Evolutionary conservation across 108 stramenopile genomes (phyloP).

Genomic region (Fragilaria crotonensis): DNA sequence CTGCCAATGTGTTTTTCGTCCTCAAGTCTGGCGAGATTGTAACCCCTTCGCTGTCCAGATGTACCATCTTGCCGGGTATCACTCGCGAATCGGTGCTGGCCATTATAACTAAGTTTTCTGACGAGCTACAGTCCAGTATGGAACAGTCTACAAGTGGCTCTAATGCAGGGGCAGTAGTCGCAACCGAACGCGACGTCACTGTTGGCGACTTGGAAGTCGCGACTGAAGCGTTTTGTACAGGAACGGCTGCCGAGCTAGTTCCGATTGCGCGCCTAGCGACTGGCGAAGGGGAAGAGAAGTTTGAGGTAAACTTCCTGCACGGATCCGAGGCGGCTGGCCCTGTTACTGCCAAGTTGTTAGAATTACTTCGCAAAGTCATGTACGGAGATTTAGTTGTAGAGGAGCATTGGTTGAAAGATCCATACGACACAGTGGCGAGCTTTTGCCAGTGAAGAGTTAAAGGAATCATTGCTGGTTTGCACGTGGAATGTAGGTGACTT

Average conservation of each 20-base stretch:
- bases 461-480: too few relatives aligned
- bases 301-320: slow-evolving; percentile 46
- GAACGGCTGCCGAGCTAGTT: slow-evolving; percentile 75
- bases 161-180: slow-evolving; percentile 23
- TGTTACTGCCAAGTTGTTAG: slow-evolving; percentile 52
- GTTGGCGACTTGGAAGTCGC: slow-evolving; percentile 66
- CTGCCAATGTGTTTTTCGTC: slow-evolving; percentile 79
- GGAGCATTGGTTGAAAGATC: background rate
- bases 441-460: background rate
- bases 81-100: slow-evolving; percentile 67
- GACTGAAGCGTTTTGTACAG: slow-evolving; percentile 68
- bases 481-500: too few relatives aligned
- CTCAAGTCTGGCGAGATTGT: slow-evolving; percentile 76
- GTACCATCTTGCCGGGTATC: slow-evolving; percentile 76
- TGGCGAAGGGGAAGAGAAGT: slow-evolving; percentile 39
- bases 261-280: slow-evolving; percentile 69
- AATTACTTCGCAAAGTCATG: slow-evolving; percentile 66
- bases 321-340: slow-evolving; percentile 57
- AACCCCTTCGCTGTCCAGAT: slow-evolving; percentile 64
- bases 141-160: slow-evolving; percentile 38
- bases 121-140: slow-evolving; percentile 54
- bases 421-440: background rate
- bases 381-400: background rate
- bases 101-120: slow-evolving; percentile 46
- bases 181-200: slow-evolving; percentile 64